Percentiles rank a stretch among this genome's conserved stretches.
phyloP scores from a whole-genome alignment of 176 grass and related monocot species.

The Zoysia pacifica region DNA sequence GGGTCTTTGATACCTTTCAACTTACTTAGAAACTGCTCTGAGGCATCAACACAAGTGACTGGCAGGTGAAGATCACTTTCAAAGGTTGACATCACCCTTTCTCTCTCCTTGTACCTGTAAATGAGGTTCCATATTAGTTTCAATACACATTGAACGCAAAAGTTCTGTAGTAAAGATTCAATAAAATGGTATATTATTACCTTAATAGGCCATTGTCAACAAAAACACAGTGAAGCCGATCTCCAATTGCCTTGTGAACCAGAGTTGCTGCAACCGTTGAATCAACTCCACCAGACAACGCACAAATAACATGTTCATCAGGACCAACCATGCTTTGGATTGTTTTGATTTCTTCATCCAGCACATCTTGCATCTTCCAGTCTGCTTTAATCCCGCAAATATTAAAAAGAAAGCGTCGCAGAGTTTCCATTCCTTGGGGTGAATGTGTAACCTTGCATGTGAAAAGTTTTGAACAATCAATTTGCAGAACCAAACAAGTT shows the following conservation, averaged over 20 bases:
- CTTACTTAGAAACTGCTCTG: conserved; percentile 76
- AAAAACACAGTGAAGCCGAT: conserved; percentile 87
- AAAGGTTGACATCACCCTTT: conserved; percentile 81
- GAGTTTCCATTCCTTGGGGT: conserved; percentile 82
- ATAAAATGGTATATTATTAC: conserved; percentile 25
- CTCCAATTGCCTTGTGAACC: conserved; percentile 78
- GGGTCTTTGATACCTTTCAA: conserved; percentile 77
- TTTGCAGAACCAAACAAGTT: background rate
- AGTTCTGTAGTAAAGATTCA: background rate
- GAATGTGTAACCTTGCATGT: conserved; percentile 81
- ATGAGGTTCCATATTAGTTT: conserved; percentile 11
- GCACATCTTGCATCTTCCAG: conserved; percentile 92
- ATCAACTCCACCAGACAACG: conserved; percentile 82
- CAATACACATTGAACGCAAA: background rate
- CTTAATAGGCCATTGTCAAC: conserved; percentile 88
- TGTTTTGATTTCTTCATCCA: conserved; percentile 85
- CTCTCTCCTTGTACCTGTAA: conserved; percentile 79
- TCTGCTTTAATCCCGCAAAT: conserved; percentile 69
- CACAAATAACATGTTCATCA: conserved; percentile 87
- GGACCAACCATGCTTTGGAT: conserved; percentile 64
- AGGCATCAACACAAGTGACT: conserved; percentile 75
- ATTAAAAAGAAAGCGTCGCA: conserved; percentile 74
- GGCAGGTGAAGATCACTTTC: conserved; percentile 77
- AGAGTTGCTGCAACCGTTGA: conserved; percentile 84
- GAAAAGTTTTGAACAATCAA: background rate